Conservation (phyloP, 2,329 filamentous ascomycete genomes). For the Keithomyces neogunnii region DNA sequence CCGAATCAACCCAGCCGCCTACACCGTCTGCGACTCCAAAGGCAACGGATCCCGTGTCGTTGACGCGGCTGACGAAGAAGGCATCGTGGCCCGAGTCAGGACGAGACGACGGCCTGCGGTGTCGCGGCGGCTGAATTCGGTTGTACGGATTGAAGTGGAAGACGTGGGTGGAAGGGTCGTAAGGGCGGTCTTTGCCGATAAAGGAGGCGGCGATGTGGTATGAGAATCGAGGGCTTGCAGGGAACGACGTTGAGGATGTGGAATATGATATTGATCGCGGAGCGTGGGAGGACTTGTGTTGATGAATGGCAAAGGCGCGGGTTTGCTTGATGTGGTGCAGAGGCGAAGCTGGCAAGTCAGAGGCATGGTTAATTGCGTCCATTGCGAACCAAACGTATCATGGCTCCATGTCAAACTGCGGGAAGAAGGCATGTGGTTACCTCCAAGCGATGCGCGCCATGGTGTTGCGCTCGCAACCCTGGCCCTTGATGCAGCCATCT, state of each 20-base stretch:
- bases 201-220: conserved; percentile 70
- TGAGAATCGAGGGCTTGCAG: conserved; percentile 37
- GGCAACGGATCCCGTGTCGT: conserved; percentile 61
- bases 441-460: conserved; percentile 10
- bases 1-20: conserved; percentile 87
- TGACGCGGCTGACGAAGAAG: conserved; percentile 84
- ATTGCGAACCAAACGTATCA: not conserved
- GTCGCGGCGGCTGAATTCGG: conserved; percentile 41
- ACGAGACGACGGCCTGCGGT: conserved; percentile 32
- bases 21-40: conserved; percentile 92
- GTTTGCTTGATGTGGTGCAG: not conserved
- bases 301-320: not conserved
- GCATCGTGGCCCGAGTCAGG: conserved; percentile 88
- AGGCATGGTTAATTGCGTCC: not conserved
- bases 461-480: conserved; percentile 11
- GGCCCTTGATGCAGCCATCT: conserved; percentile 12
- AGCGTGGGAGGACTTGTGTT: not conserved
- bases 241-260: conserved; percentile 13
- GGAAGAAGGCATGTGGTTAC: conserved; percentile 1
- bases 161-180: conserved; percentile 58
- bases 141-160: conserved; percentile 65
- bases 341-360: not conserved
- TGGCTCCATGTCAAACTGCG: not conserved
- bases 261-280: conserved; percentile 1
- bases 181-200: conserved; percentile 61